Evolutionary conservation across 257 asterid genomes (phyloP).

Genomic region (Jacaranda mimosifolia): DNA sequence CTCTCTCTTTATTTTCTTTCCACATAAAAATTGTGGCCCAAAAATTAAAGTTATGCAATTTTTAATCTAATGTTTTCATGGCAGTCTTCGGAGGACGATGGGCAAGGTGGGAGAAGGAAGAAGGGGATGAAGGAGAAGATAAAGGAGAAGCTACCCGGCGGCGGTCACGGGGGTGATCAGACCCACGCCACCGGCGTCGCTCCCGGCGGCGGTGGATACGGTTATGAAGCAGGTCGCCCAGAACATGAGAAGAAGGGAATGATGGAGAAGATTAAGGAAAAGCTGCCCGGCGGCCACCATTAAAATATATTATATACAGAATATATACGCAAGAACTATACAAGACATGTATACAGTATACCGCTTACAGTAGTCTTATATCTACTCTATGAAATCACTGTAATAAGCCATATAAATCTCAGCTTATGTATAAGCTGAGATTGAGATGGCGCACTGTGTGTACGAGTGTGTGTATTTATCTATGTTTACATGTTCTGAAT

Average conservation of each 20-base stretch:
- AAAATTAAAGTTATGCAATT: no score
- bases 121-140: slow-evolving; percentile 67
- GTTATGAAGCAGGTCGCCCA: slow-evolving; percentile 35
- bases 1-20: background rate
- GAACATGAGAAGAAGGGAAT: slow-evolving; percentile 79
- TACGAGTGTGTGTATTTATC: no score
- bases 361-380: no score
- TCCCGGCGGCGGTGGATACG: slow-evolving; percentile 22
- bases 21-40: no score
- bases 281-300: slow-evolving; percentile 62
- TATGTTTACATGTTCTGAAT: no score
- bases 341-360: background rate
- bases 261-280: slow-evolving; percentile 83
- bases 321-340: background rate
- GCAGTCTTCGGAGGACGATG: slow-evolving; percentile 60
- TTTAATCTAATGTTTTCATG: background rate
- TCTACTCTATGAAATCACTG: no score
- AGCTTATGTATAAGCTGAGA: background rate
- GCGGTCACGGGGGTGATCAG: slow-evolving; percentile 54
- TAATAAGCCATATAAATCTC: slow-evolving; percentile 12
- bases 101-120: slow-evolving; percentile 64
- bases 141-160: slow-evolving; percentile 56
- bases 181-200: background rate
- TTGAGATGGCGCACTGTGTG: background rate
- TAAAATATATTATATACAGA: background rate